Base-by-base conservation (phyloP, 202 grass and related monocot genomes). In the Dendrocalamus latiflorus region DNA sequence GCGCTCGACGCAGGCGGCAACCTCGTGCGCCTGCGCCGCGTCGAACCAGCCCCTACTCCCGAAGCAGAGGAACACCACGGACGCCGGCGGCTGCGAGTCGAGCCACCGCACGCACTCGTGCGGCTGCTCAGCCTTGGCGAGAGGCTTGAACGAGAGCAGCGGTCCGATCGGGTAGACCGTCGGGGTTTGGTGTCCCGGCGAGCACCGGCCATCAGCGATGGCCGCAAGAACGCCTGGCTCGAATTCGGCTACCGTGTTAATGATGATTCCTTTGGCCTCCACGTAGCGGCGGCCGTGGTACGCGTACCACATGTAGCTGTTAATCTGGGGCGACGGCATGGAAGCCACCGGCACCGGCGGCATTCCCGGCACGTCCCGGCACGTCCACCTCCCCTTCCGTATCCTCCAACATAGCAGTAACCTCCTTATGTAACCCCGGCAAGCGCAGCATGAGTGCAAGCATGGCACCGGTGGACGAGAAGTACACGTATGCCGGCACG, bases 51-150 rank as follows among this genome's bases (percentile, higher is more conserved):
- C n/a, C n/a, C n/a, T n/a, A n/a, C n/a, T n/a, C n/a, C 1, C n/a
- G 53, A 87, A 91, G 58, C 85, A 91, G 61, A 91, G 76, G n/a
- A 87, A 36, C 4, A 87, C 76, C 17, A 87, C 85, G 0, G 89
- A 84, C 5, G 70, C 56, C 1, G 36, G 6, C 5, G 89, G 85
- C 42, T 84, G 75, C 30, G 41, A 16, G 38, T 81, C 80, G 1
- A 91, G 68, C 89, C 89, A 91, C 2, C 43, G 4, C 1, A 91
- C 6, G 53, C 74, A 87, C 68, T 87, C 84, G 71, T 84, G 67
- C 15, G 47, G 22, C 10, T 24, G 41, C 41, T 42, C 41, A 42
- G 41, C 6, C 56, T 74, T n/a, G 5, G 25, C 10, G 12, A 25
- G 3, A 5, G 6, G 25, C 15, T 82, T 55, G 26, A 81, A 2